phyloP scores from a whole-genome alignment of 495 filamentous ascomycete species.

The Lepraria neglecta region DNA sequence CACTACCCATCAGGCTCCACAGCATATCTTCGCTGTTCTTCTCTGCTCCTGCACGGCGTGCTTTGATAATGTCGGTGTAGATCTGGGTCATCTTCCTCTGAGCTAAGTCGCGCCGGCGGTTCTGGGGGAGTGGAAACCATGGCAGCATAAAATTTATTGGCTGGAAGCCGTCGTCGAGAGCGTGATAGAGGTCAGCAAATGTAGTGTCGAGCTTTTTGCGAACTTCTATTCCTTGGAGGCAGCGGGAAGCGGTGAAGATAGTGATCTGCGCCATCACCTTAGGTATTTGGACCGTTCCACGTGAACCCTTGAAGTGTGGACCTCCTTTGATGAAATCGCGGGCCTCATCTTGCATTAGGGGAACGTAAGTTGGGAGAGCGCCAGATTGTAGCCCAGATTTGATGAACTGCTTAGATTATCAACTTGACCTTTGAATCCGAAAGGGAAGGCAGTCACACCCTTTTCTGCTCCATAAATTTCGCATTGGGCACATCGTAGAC shows the following conservation, averaged over 20 bases:
- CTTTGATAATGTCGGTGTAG: constrained; percentile 69
- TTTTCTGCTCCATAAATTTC: constrained; percentile 81
- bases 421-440: not conserved
- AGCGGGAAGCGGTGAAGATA: constrained; percentile 73
- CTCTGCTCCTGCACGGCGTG: constrained; percentile 50
- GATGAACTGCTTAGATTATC: constrained; percentile 54
- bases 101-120: constrained; percentile 68
- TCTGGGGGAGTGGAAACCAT: constrained; percentile 77
- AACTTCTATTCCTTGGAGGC: constrained; percentile 74
- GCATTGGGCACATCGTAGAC: constrained; percentile 84
- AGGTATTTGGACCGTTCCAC: constrained; percentile 58
- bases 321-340: constrained; percentile 58
- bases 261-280: constrained; percentile 76
- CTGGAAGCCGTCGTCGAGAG: constrained; percentile 77
- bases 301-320: constrained; percentile 59
- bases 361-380: constrained; percentile 70
- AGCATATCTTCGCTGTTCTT: constrained; percentile 64
- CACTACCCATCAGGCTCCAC: constrained; percentile 71
- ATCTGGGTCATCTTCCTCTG: constrained; percentile 68
- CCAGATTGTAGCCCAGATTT: constrained; percentile 73
- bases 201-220: constrained; percentile 66
- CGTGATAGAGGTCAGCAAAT: constrained; percentile 71
- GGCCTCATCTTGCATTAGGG: constrained; percentile 70
- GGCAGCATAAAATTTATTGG: constrained; percentile 82
- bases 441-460: constrained; percentile 32